A percentile compares a stretch with the other conserved stretches of the same genome.
Conservation (phyloP, 1,284 basidiomycete genomes). For the Taiwanofungus camphoratus region DNA sequence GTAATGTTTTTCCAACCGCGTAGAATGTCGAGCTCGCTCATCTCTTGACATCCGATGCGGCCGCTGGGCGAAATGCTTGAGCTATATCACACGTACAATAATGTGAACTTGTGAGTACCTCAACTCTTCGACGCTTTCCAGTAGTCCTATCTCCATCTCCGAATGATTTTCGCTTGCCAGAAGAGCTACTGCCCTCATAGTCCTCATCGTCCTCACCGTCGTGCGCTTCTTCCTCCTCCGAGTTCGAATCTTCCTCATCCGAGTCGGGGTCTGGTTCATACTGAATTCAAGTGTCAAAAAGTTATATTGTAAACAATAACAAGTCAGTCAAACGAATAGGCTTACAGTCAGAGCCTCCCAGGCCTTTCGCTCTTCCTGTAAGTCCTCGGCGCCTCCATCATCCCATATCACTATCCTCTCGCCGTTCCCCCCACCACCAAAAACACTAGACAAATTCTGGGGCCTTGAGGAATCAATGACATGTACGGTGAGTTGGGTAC, state of each 20-base stretch:
- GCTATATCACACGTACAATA: constrained; percentile 15
- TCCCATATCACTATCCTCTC: constrained; percentile 85
- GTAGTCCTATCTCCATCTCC: constrained; percentile 35
- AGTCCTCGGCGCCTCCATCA: constrained; percentile 70
- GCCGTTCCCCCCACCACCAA: constrained; percentile 64
- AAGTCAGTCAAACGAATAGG: constrained; percentile 4
- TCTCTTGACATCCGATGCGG: constrained; percentile 58
- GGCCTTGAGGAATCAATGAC: constrained; percentile 94
- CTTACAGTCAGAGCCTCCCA: constrained; percentile 78
- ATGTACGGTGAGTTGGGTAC: constrained; percentile 65
- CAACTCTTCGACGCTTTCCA: constrained; percentile 46
- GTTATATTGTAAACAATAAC: not conserved
- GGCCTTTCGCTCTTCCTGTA: constrained; percentile 62
- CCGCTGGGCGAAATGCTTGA: constrained; percentile 18
- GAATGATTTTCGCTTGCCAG: constrained; percentile 53
- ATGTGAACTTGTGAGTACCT: constrained; percentile 31
- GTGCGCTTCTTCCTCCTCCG: constrained; percentile 40
- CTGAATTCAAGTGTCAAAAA: constrained; percentile 34
- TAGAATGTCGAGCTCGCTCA: constrained; percentile 58
- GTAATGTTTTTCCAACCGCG: constrained; percentile 78
- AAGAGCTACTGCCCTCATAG: constrained; percentile 34
- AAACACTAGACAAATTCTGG: constrained; percentile 86
- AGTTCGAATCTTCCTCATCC: constrained; percentile 30
- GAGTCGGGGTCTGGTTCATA: constrained; percentile 56
- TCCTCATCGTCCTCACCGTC: constrained; percentile 43